phyloP scores from a whole-genome alignment of 1,284 basidiomycete genomes.

The Peniophora sp. region DNA sequence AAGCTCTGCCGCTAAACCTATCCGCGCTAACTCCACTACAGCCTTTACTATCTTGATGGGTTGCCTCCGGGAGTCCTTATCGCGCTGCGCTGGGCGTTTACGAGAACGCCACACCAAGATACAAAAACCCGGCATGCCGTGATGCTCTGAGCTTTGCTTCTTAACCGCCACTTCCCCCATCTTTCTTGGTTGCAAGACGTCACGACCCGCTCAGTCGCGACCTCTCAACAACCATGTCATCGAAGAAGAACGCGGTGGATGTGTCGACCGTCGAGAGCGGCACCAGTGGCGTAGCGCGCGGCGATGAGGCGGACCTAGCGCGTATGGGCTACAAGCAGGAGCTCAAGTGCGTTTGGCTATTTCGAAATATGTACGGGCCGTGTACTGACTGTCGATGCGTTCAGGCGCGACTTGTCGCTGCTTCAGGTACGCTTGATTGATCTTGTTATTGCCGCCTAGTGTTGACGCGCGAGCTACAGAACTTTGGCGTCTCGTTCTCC shows the following conservation, averaged over 20 bases:
- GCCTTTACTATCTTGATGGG: too few species aligned
- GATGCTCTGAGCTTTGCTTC: too few species aligned
- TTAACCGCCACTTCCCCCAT: too few species aligned
- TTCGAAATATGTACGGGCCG: neutral
- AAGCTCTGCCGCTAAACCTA: too few species aligned
- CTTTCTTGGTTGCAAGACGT: too few species aligned
- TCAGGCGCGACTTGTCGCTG: conserved; percentile 46
- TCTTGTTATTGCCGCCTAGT: neutral
- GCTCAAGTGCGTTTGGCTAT: conserved; percentile 38
- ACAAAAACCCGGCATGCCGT: too few species aligned
- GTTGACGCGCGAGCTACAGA: conserved; percentile 26
- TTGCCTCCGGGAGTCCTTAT: too few species aligned
- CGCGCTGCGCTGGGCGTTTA: too few species aligned
- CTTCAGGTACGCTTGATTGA: conserved; percentile 38
- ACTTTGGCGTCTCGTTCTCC: conserved; percentile 71
- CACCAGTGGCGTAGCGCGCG: conserved; percentile 4
- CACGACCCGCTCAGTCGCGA: too few species aligned
- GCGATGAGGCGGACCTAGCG: conserved; percentile 58
- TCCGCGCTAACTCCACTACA: too few species aligned
- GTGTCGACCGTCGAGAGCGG: conserved; percentile 1
- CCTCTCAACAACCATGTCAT: neutral
- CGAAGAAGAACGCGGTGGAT: neutral
- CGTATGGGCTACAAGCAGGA: conserved; percentile 74
- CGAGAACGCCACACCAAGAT: too few species aligned
- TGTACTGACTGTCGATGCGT: neutral